Evolutionary conservation across 164 flowering plant species (phyloP).

Genomic region (Kalanchoe fedtschenkoi): DNA sequence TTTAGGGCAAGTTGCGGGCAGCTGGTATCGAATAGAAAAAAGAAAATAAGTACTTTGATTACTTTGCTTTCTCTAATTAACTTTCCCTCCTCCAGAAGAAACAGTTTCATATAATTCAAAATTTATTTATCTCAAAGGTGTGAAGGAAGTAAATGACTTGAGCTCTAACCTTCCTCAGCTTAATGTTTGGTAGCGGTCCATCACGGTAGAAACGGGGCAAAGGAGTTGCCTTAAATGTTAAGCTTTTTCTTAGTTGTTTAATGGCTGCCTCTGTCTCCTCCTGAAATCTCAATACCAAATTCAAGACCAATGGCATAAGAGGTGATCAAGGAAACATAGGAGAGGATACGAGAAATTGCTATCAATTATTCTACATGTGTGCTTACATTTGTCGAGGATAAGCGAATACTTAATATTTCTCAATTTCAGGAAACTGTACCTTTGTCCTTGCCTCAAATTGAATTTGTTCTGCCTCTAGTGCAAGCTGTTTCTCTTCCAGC

Average conservation of each 20-base stretch:
- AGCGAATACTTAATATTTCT: not conserved
- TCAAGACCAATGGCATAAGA: not conserved
- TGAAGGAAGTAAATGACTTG: not conserved
- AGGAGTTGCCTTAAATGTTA: slow-evolving; percentile 36
- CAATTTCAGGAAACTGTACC: slow-evolving; percentile 20
- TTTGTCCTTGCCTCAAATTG: slow-evolving; percentile 50
- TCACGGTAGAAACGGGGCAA: slow-evolving; percentile 43
- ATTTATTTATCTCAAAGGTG: not conserved
- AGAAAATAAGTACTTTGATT: not conserved
- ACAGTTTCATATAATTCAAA: not conserved
- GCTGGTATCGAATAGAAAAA: slow-evolving; percentile 13
- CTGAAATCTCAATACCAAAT: slow-evolving; percentile 12
- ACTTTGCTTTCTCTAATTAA: not conserved
- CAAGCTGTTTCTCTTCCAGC: slow-evolving; percentile 55
- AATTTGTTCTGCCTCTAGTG: slow-evolving; percentile 48
- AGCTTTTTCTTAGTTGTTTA: slow-evolving; percentile 32
- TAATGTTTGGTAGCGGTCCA: slow-evolving; percentile 30
- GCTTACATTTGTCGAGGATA: not conserved
- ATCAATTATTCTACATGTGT: not conserved
- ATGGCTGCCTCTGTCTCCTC: slow-evolving; percentile 35
- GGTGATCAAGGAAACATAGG: not conserved
- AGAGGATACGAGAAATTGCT: not conserved
- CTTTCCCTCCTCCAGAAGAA: not conserved
- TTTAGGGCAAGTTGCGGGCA: slow-evolving; percentile 37
- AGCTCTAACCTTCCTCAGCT: slow-evolving; percentile 28